phyloP scores from a whole-genome alignment of 2,329 filamentous ascomycete species.

The Ciborinia camelliae region DNA sequence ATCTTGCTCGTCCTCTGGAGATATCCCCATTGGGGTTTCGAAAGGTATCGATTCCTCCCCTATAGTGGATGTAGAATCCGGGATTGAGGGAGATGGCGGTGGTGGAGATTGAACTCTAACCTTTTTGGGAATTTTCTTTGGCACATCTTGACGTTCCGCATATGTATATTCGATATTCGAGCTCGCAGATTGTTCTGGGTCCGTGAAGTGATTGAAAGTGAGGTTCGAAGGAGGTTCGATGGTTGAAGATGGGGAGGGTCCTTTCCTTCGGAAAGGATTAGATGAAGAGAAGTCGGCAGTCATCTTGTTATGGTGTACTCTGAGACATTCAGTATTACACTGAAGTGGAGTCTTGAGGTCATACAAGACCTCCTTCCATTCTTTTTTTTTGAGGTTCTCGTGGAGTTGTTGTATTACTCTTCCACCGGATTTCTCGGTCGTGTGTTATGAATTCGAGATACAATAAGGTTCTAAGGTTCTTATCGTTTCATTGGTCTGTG shows the following conservation, averaged over 20 bases:
- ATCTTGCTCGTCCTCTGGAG: conserved; percentile 33
- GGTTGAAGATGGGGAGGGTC: conserved; percentile 14
- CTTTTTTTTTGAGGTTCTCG: conserved; percentile 1
- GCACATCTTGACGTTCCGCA: conserved; percentile 17
- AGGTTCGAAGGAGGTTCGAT: conserved; percentile 22
- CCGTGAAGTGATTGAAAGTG: conserved; percentile 21
- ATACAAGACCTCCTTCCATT: conserved; percentile 17
- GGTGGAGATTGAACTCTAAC: conserved; percentile 65
- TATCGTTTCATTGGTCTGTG: conserved; percentile 7
- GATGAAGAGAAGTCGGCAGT: conserved; percentile 34
- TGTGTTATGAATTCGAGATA: conserved; percentile 10
- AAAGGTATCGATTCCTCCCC: conserved; percentile 27
- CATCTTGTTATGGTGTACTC: conserved; percentile 27
- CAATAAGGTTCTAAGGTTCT: not conserved
- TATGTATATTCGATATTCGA: conserved; percentile 21
- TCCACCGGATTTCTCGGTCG: conserved; percentile 18
- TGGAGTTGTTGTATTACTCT: conserved; percentile 12
- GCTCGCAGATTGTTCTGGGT: conserved; percentile 16
- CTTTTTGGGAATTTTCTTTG: conserved; percentile 49
- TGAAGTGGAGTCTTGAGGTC: conserved; percentile 14
- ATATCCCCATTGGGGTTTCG: conserved; percentile 34
- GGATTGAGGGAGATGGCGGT: conserved; percentile 48
- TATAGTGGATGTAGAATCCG: conserved; percentile 46
- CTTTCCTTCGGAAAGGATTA: conserved; percentile 38
- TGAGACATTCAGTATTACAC: conserved; percentile 23